A percentile compares a stretch with the other conserved stretches of the same genome.
phyloP scores from a whole-genome alignment of 2,329 filamentous ascomycete species.

The Exophiala calicioides region DNA sequence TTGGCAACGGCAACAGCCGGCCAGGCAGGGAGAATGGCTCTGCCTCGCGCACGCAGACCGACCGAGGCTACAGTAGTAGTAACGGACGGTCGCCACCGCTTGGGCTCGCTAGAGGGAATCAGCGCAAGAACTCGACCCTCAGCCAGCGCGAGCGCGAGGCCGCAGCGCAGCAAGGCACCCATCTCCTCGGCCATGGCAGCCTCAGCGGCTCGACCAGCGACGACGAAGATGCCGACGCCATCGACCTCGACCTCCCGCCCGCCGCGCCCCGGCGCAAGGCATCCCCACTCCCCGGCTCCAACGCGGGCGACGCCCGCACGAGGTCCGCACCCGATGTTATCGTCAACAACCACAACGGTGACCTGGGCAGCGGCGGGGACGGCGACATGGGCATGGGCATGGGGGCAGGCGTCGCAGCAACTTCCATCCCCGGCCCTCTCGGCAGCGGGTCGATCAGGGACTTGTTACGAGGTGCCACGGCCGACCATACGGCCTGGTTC shows the following conservation, averaged over 20 bases:
- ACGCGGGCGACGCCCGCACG: slow-evolving; percentile 8
- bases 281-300: slow-evolving; percentile 42
- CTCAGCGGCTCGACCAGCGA: slow-evolving; percentile 42
- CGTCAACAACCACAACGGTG: slow-evolving; percentile 19
- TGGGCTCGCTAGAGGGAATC: slow-evolving; percentile 38
- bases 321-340: slow-evolving; percentile 26
- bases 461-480: slow-evolving; percentile 72
- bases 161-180: slow-evolving; percentile 48
- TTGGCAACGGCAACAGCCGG: slow-evolving; percentile 44
- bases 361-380: slow-evolving; percentile 13
- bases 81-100: slow-evolving; percentile 55
- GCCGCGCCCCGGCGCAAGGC: slow-evolving; percentile 47
- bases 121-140: slow-evolving; percentile 54
- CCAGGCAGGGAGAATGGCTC: slow-evolving; percentile 34
- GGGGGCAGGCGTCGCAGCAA: slow-evolving; percentile 20
- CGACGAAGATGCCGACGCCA: slow-evolving; percentile 46
- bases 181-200: slow-evolving; percentile 51
- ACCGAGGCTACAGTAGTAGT: slow-evolving; percentile 58
- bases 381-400: slow-evolving; percentile 23
- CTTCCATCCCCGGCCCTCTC: slow-evolving; percentile 29
- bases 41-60: slow-evolving; percentile 16
- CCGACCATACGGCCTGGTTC: slow-evolving; percentile 88
- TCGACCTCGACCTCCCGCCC: slow-evolving; percentile 63
- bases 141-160: slow-evolving; percentile 48
- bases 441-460: slow-evolving; percentile 66